These are phyloP conservation scores for Juncus effusus DNA, from an alignment of 176 grass and related monocot species.

Conservation along the genomic window DNA sequence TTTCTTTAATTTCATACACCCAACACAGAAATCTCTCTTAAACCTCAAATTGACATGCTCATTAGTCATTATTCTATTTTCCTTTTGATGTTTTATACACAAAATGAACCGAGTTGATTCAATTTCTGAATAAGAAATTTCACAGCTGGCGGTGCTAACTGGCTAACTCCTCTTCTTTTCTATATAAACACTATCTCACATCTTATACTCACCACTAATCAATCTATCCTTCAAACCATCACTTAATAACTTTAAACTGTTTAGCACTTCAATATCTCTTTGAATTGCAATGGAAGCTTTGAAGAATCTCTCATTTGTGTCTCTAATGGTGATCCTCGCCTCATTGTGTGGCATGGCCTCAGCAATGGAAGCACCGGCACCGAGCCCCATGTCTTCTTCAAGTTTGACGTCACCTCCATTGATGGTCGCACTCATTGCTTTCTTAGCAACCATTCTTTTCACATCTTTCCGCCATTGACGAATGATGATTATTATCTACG, in stretches of 20 bases:
- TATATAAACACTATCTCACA: conserved; percentile 1
- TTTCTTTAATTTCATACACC: not conserved
- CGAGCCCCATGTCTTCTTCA: not conserved
- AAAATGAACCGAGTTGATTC: not conserved
- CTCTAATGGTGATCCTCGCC: not conserved
- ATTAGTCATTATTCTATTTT: not conserved
- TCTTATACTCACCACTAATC: conserved; percentile 4
- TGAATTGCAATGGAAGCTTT: conserved; percentile 14
- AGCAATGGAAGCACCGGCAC: conserved; percentile 4
- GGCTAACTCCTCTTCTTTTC: conserved; percentile 2
- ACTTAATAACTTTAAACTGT: not conserved
- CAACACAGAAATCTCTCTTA: not conserved
- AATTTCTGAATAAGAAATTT: conserved; percentile 12
- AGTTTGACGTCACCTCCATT: conserved; percentile 13
- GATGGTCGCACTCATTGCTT: not conserved
- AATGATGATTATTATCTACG: not conserved
- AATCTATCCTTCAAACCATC: not conserved
- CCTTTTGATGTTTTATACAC: not conserved
- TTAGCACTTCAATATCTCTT: not conserved
- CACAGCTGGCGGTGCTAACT: conserved; percentile 6
- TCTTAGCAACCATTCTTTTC: conserved; percentile 8
- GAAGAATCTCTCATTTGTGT: conserved; percentile 18
- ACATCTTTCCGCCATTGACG: not conserved
- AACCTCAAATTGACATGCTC: not conserved
- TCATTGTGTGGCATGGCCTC: conserved; percentile 8